Conservation (phyloP, 148 eudicot species). For the Fagopyrum tataricum region DNA sequence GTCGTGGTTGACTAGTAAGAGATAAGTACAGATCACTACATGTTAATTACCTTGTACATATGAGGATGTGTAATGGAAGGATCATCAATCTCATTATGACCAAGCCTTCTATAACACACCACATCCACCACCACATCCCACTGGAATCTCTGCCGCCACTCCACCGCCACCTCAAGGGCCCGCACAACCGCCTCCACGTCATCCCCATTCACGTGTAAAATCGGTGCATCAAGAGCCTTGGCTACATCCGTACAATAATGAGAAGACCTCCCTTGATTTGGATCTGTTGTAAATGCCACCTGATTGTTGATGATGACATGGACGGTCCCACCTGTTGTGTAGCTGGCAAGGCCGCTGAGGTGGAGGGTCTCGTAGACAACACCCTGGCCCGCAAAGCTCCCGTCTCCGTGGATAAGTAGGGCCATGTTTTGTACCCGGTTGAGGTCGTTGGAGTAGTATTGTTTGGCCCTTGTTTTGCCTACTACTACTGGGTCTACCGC, state of each 20-base stretch:
- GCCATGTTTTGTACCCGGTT: conserved; percentile 52
- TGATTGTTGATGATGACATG: conserved; percentile 66
- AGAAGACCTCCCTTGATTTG: conserved; percentile 55
- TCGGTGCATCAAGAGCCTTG: conserved; percentile 54
- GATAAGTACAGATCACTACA: not conserved
- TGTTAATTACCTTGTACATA: conserved; percentile 51
- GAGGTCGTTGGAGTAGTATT: conserved; percentile 45
- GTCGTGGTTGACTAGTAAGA: not conserved
- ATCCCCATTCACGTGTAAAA: conserved; percentile 72
- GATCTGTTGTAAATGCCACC: conserved; percentile 70
- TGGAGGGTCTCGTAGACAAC: conserved; percentile 70
- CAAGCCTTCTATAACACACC: conserved; percentile 62
- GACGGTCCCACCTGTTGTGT: conserved; percentile 60
- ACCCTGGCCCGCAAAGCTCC: conserved; percentile 74
- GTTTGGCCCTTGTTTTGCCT: conserved; percentile 68
- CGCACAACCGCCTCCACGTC: conserved; percentile 67
- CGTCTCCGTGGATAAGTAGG: conserved; percentile 55
- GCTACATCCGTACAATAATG: conserved; percentile 75
- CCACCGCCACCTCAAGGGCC: conserved; percentile 68
- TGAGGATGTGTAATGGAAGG: conserved; percentile 71
- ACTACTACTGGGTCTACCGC: conserved; percentile 69
- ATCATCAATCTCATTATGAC: conserved; percentile 72
- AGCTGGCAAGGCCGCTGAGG: conserved; percentile 63
- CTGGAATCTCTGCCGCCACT: conserved; percentile 77
- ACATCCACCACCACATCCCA: conserved; percentile 73